Evolutionary conservation across 768 basidiomycete genomes (phyloP).

Genomic region (Tephrocybe sp.): DNA sequence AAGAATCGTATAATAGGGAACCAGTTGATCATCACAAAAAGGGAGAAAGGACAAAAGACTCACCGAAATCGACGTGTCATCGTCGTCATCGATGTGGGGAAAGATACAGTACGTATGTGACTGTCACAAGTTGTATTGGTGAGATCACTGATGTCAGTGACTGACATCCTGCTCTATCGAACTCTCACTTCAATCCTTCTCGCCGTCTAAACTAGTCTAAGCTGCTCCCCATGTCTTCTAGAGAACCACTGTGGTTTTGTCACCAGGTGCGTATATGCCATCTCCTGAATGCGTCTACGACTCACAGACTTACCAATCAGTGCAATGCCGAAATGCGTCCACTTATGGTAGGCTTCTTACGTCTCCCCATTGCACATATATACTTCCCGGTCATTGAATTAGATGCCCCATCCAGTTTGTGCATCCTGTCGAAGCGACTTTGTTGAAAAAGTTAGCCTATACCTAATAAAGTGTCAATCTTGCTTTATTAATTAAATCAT

Average conservation of each 20-base stretch:
- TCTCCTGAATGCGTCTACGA: background rate
- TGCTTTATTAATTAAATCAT: constrained; percentile 11
- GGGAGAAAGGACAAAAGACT: constrained; percentile 15
- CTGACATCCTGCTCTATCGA: constrained; percentile 1
- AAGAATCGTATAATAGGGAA: constrained; percentile 63
- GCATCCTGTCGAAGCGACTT: constrained; percentile 80
- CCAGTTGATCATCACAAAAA: constrained; percentile 42
- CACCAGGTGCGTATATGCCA: constrained; percentile 51
- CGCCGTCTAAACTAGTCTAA: constrained; percentile 5
- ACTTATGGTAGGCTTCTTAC: constrained; percentile 57
- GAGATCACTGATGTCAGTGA: constrained; percentile 14
- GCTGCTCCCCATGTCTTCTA: constrained; percentile 51
- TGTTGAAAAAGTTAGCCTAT: constrained; percentile 65
- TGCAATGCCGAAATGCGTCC: constrained; percentile 89
- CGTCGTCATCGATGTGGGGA: constrained; percentile 14
- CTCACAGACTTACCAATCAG: constrained; percentile 32
- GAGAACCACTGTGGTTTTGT: constrained; percentile 79
- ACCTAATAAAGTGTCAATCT: background rate
- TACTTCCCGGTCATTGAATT: constrained; percentile 9
- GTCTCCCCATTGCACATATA: constrained; percentile 1
- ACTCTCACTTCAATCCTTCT: constrained; percentile 3
- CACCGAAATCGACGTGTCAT: constrained; percentile 15
- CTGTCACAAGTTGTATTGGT: constrained; percentile 2
- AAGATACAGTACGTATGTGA: constrained; percentile 7
- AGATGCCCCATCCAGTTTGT: constrained; percentile 83